Conservation (phyloP, 345 rosid genomes). For the Combretum micranthum region DNA sequence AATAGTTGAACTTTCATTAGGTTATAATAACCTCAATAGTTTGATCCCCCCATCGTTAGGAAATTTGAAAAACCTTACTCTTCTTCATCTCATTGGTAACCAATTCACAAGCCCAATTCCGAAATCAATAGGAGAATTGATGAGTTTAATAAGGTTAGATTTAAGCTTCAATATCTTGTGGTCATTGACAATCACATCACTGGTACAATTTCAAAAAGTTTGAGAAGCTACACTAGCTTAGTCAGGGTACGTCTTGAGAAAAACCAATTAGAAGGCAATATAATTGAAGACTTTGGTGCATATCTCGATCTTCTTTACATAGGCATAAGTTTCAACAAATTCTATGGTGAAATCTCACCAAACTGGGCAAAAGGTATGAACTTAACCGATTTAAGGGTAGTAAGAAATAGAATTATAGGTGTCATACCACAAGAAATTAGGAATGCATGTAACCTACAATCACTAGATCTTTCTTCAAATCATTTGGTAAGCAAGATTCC, state of each 20-base stretch:
- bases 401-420: no score
- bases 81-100: no score
- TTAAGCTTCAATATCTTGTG: slow-evolving; percentile 2
- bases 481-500: neutral
- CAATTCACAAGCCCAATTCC: slow-evolving; percentile 15
- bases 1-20: neutral
- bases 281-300: slow-evolving; percentile 18
- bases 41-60: no score
- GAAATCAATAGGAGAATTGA: slow-evolving; percentile 15
- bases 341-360: slow-evolving; percentile 8
- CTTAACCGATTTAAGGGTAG: no score
- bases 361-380: neutral
- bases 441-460: slow-evolving; percentile 5
- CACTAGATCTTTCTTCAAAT: slow-evolving; percentile 1
- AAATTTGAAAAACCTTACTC: no score
- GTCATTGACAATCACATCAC: slow-evolving; percentile 13
- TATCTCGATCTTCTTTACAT: slow-evolving; percentile 14
- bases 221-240: slow-evolving; percentile 9
- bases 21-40: neutral
- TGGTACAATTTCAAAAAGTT: slow-evolving; percentile 17
- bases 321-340: slow-evolving; percentile 26
- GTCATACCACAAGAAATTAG: slow-evolving; percentile 20
- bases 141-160: neutral
- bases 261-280: slow-evolving; percentile 21
- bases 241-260: slow-evolving; percentile 19